phyloP scores from a whole-genome alignment of 345 rosid species.

The Camelina hispida region DNA sequence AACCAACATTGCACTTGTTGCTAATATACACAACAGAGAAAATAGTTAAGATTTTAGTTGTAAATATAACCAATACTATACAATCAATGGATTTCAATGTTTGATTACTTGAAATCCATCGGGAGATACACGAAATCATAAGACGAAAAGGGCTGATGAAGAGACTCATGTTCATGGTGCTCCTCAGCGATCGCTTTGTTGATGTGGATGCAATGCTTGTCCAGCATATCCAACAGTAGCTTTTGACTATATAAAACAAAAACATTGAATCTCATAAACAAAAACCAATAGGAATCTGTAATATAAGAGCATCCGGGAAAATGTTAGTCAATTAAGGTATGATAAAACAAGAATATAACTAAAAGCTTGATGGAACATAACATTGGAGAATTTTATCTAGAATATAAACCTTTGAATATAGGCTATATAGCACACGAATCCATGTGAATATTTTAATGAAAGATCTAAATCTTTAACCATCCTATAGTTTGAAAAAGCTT shows the following conservation, averaged over 20 bases:
- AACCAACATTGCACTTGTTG: conserved; percentile 98
- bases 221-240: conserved; percentile 87
- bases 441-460: conserved; percentile 41
- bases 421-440: conserved; percentile 31
- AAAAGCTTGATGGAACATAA: conserved; percentile 44
- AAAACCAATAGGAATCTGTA: conserved; percentile 24
- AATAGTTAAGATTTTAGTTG: neutral
- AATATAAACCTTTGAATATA: conserved; percentile 43
- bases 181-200: conserved; percentile 66
- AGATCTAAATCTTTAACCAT: conserved; percentile 30
- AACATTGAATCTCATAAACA: conserved; percentile 16
- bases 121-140: conserved; percentile 97
- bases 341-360: conserved; percentile 38
- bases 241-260: conserved; percentile 55
- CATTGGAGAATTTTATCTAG: conserved; percentile 45
- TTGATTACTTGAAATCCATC: conserved; percentile 88
- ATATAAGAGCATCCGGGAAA: conserved; percentile 29
- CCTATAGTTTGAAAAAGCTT: conserved; percentile 31
- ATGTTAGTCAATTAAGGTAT: conserved; percentile 40
- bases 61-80: neutral
- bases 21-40: conserved; percentile 46
- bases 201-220: conserved; percentile 90
- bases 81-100: neutral
- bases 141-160: conserved; percentile 67
- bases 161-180: conserved; percentile 43